Evolutionary conservation across 306 rosid genomes (phyloP).

Genomic region (Acacia crassicarpa): DNA sequence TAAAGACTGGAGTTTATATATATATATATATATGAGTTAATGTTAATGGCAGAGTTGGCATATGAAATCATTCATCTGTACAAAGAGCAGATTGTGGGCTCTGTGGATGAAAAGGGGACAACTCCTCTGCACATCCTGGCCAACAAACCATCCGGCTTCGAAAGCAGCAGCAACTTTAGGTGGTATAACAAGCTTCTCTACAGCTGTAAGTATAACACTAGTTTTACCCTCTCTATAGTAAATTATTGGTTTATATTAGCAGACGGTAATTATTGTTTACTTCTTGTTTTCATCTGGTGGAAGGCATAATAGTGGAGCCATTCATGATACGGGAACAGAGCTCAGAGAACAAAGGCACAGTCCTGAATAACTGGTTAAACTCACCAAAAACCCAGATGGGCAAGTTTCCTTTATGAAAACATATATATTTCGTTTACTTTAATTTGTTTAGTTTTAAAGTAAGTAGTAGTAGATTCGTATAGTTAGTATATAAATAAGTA

Average conservation of each 20-base stretch:
- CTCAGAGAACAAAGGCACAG: background rate
- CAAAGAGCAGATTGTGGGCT: background rate
- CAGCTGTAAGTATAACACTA: background rate
- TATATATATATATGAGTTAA: no score
- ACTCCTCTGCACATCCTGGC: background rate
- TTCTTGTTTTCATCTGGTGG: background rate
- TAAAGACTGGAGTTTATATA: no score
- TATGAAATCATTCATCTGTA: background rate
- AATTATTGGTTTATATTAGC: no score
- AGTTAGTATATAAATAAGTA: no score
- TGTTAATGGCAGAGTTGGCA: background rate
- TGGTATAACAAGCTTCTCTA: background rate
- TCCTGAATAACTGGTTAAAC: background rate
- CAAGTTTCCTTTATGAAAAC: background rate
- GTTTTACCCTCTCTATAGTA: background rate
- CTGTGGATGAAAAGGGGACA: background rate
- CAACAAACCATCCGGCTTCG: background rate
- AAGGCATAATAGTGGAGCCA: background rate
- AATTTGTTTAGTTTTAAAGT: no score
- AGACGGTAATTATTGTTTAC: background rate
- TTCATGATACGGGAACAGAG: background rate
- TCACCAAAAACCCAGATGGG: background rate
- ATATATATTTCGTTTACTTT: background rate
- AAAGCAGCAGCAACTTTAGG: background rate
- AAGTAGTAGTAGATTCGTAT: no score